Evolutionary conservation across 345 rosid species (phyloP), one percentile per base, ranked within the genome.

Genomic region (Syzygium aqueum): DNA sequence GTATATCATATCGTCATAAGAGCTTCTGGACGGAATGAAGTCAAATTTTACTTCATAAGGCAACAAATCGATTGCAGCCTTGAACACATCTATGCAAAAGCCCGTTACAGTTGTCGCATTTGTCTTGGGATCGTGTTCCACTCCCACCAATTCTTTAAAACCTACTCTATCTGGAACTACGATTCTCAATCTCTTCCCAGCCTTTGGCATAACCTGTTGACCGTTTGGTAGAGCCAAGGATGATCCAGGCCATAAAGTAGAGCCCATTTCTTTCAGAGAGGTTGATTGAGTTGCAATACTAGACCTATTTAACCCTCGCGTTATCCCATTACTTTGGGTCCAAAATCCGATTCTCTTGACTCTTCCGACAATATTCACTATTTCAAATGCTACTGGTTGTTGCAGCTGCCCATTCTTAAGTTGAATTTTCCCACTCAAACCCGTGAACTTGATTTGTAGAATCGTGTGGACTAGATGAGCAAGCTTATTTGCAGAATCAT

Each of bases 331-430:
- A 13, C 57, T 2, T 2, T 77, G 83, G 6, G 88, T 91, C 94
- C 93, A 93, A 67, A 86, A 91, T 43, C 94, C 95, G 8, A 91
- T 27, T 88, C 84, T 85, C 21, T 27, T 83, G 28, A 49, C 86
- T 25, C 54, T 46, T 22, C 89, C 92, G 33, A 63, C 84, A n/a
- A 94, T 93, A 59, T 92, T 94, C 25, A 92, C 77, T 67, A 92
- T 88, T 83, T 91, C 85, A 53, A 87, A 89, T 51, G 89, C 87
- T 5, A 91, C 80, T 9, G 89, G 53, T 40, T 67, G 89, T 51
- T 51, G 53, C n/a, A 91, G 51, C 80, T 92, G 90, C 57, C 94
- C 93, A 22, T 89, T 86, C 27, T 88, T 77, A 21, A 90, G 86
- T 46, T 15, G 7, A 59, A 90, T 90, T 5, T 92, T 85, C 9